These are phyloP conservation scores for Metschnikowia amazonensis DNA, from an alignment of 805 yeast species.

Conservation along the genomic window DNA sequence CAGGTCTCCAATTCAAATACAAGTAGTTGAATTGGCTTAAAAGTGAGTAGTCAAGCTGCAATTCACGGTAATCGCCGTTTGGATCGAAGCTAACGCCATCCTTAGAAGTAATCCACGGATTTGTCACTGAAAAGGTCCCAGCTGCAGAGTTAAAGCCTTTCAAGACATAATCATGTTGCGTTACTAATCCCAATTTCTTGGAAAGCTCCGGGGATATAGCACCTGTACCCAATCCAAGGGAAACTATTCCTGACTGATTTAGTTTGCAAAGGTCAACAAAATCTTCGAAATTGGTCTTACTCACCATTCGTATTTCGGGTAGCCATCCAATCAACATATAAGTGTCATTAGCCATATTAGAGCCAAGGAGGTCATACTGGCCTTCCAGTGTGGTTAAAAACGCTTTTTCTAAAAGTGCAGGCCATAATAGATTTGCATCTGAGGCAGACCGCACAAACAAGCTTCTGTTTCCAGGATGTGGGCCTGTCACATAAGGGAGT, in stretches of 20 bases:
- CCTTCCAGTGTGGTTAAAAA: conserved; percentile 54
- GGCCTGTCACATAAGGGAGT: conserved; percentile 35
- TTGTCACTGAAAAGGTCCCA: conserved; percentile 20
- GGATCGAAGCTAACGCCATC: conserved; percentile 9
- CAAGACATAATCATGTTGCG: conserved; percentile 71
- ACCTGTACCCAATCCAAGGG: conserved; percentile 71
- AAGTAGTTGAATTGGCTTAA: conserved; percentile 42
- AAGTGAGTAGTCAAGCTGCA: conserved; percentile 19
- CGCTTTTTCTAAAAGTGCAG: conserved; percentile 76
- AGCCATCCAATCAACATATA: conserved; percentile 66
- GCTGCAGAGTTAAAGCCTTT: conserved; percentile 14
- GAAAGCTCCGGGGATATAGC: conserved; percentile 32
- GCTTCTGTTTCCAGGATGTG: conserved; percentile 18
- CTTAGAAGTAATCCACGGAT: conserved; percentile 32
- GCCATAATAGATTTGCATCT: conserved; percentile 47
- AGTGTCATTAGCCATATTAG: conserved; percentile 71
- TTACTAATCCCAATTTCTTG: conserved; percentile 36
- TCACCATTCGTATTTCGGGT: conserved; percentile 51
- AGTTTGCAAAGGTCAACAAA: conserved; percentile 19
- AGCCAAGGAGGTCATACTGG: conserved; percentile 65
- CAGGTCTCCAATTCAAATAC: conserved; percentile 66
- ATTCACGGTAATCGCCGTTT: conserved; percentile 5
- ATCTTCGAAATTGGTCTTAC: conserved; percentile 29
- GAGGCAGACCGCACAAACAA: conserved; percentile 36
- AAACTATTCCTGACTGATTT: conserved; percentile 33